phyloP scores from a whole-genome alignment of 768 basidiomycete genomes.

The Gymnopilus dilepis region DNA sequence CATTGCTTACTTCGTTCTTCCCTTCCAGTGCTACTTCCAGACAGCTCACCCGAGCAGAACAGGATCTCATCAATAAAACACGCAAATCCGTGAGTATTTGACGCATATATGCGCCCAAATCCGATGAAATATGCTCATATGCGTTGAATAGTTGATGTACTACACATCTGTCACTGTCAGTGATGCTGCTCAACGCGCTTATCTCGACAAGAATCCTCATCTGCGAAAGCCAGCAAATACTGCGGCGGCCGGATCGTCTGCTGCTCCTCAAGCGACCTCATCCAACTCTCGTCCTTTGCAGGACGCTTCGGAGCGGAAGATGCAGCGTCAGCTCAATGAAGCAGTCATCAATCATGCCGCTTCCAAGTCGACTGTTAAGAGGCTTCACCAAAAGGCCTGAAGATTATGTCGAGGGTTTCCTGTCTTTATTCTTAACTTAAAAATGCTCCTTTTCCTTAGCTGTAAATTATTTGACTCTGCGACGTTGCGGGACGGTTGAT shows the following conservation, averaged over 20 bases:
- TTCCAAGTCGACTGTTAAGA: conserved; percentile 13
- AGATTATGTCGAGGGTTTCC: neutral
- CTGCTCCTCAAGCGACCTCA: neutral
- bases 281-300: neutral
- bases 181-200: conserved; percentile 14
- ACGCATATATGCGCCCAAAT: too few relatives aligned
- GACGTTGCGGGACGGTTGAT: too few relatives aligned
- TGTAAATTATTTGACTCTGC: neutral
- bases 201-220: conserved; percentile 16
- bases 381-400: conserved; percentile 13
- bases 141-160: conserved; percentile 10
- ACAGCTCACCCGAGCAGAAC: conserved; percentile 33
- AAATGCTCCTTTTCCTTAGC: neutral
- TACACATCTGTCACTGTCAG: conserved; percentile 22
- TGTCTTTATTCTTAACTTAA: neutral
- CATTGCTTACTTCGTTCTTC: neutral
- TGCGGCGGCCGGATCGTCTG: neutral
- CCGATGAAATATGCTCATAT: neutral
- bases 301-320: conserved; percentile 12
- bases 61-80: conserved; percentile 35
- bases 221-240: neutral
- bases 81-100: conserved; percentile 31
- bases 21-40: conserved; percentile 26
- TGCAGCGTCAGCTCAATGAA: conserved; percentile 18
- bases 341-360: conserved; percentile 17